A percentile compares a stretch with the other conserved stretches of the same genome.
phyloP scores from a whole-genome alignment of 177 flowering plant genomes.

The Vitis hybrid region DNA sequence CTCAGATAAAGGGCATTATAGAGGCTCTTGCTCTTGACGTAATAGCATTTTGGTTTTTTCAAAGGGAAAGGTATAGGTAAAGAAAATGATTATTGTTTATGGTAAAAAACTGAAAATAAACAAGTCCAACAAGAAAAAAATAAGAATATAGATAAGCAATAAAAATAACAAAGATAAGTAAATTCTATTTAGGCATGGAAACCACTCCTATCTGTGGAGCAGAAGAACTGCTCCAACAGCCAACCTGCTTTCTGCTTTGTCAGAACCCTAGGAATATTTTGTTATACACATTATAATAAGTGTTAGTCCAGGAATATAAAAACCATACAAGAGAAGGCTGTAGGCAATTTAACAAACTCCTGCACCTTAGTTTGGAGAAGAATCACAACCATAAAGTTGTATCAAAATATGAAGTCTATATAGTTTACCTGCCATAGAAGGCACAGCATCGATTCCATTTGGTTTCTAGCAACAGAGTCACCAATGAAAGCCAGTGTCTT shows the following conservation, averaged over 20 bases:
- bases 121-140: too few relatives aligned
- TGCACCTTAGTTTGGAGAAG: too few relatives aligned
- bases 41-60: neutral
- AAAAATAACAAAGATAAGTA: too few relatives aligned
- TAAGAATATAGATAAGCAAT: too few relatives aligned
- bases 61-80: neutral
- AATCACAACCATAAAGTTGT: neutral
- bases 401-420: neutral
- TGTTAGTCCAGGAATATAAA: too few relatives aligned
- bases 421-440: slow-evolving; percentile 85
- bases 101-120: too few relatives aligned
- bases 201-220: neutral
- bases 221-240: neutral
- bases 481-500: slow-evolving; percentile 93
- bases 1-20: neutral
- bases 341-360: too few relatives aligned
- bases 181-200: neutral
- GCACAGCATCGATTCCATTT: slow-evolving; percentile 95
- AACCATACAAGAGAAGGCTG: too few relatives aligned
- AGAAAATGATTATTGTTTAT: too few relatives aligned
- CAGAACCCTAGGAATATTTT: too few relatives aligned
- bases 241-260: neutral
- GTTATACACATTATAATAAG: too few relatives aligned
- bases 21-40: neutral
- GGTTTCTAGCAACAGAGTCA: slow-evolving; percentile 96